Evolutionary conservation across 257 asterid genomes (phyloP).

Genomic region (Solanum gandarillasii): DNA sequence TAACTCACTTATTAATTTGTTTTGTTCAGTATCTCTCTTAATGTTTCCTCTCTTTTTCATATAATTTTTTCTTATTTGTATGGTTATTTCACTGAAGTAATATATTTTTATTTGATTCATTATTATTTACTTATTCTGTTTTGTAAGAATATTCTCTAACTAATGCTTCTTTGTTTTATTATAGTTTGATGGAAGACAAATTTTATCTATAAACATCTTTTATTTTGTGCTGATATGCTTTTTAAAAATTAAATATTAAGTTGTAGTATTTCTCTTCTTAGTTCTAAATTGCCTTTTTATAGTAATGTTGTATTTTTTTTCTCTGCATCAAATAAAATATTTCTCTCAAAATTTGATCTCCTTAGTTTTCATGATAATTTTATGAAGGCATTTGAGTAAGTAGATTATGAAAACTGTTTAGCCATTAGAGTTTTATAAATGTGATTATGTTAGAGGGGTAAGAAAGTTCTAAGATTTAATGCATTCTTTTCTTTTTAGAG

Average conservation of each 20-base stretch:
- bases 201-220: no score
- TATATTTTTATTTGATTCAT: no score
- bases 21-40: no score
- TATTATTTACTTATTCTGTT: no score
- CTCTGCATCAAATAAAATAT: neutral
- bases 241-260: no score
- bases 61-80: no score
- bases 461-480: neutral
- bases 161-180: no score
- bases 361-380: neutral
- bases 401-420: neutral
- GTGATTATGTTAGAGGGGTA: neutral
- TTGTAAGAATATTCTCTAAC: no score
- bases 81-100: no score
- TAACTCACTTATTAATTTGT: no score
- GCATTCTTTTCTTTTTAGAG: neutral
- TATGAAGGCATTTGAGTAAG: neutral
- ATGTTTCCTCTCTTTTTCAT: no score
- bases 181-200: neutral
- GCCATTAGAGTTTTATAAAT: neutral
- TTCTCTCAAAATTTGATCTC: neutral
- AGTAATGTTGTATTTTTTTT: neutral
- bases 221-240: neutral
- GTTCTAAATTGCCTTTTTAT: neutral
- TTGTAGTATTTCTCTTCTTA: neutral